phyloP scores from a whole-genome alignment of 345 rosid genomes.

The Nasturtium officinale region DNA sequence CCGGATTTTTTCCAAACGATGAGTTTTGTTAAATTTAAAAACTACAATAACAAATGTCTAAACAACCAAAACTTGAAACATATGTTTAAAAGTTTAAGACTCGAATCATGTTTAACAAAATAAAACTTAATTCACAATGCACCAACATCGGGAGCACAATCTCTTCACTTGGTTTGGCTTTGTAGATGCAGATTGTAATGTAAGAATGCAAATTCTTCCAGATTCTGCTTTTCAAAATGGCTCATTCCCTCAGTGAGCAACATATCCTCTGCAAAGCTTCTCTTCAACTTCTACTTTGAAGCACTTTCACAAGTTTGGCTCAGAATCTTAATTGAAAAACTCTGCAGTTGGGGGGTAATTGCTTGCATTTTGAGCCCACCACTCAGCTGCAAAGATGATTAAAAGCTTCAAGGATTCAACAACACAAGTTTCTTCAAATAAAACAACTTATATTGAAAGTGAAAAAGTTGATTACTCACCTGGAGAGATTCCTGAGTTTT shows the following conservation, averaged over 20 bases:
- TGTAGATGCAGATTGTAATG: constrained; percentile 57
- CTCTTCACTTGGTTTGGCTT: constrained; percentile 20
- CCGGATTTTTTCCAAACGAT: no score
- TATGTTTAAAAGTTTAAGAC: no score
- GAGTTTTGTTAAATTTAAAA: no score
- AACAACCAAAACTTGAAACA: no score
- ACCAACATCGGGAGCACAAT: no score
- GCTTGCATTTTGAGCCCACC: constrained; percentile 60
- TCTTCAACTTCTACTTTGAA: constrained; percentile 51
- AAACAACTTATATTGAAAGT: background rate
- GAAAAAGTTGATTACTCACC: constrained; percentile 38
- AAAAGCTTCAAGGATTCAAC: background rate
- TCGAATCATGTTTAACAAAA: no score
- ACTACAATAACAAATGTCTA: no score
- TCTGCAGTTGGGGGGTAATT: constrained; percentile 58
- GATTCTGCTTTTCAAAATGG: constrained; percentile 26
- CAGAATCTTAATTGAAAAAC: constrained; percentile 50
- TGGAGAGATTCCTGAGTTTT: constrained; percentile 47
- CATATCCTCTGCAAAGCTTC: constrained; percentile 54
- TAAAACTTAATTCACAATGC: no score
- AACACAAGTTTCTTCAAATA: background rate
- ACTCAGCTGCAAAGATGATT: constrained; percentile 45
- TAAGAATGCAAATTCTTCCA: constrained; percentile 45
- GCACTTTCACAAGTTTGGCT: constrained; percentile 66
- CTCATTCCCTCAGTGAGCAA: constrained; percentile 34